phyloP scores from a whole-genome alignment of 2,329 filamentous ascomycete genomes.

The Neophaeococcomyces aloes region DNA sequence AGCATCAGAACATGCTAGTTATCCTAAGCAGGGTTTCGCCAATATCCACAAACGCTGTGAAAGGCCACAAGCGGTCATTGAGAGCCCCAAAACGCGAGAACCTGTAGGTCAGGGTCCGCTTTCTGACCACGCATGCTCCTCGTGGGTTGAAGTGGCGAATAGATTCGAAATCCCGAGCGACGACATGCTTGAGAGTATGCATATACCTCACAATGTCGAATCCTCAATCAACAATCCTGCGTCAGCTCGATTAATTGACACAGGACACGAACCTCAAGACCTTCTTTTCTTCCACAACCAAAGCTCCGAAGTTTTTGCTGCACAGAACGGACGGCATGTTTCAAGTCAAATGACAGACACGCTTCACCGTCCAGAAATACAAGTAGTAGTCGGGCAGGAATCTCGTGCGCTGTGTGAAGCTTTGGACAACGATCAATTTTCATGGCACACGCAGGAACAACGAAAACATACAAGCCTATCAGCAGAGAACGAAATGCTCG shows the following conservation, averaged over 20 bases:
- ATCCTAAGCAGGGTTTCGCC: background rate
- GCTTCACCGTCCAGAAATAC: no score
- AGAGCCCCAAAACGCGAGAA: background rate
- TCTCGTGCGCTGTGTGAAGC: conserved; percentile 12
- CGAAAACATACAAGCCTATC: conserved; percentile 13
- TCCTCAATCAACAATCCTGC: background rate
- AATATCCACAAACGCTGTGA: background rate
- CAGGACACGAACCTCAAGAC: background rate
- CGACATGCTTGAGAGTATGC: background rate
- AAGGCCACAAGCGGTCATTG: no score
- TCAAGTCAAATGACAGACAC: no score
- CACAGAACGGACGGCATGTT: background rate
- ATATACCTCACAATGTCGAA: background rate
- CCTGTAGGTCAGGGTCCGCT: background rate
- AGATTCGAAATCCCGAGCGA: background rate
- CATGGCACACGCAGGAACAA: conserved; percentile 17
- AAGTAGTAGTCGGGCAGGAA: background rate
- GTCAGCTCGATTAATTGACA: background rate
- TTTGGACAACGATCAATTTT: conserved; percentile 15
- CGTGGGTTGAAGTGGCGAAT: no score
- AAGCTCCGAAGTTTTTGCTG: no score
- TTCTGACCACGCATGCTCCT: background rate
- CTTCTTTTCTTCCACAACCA: background rate
- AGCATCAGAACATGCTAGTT: background rate
- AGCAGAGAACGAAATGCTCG: conserved; percentile 12